Base-by-base conservation (phyloP, 139 green algal genomes). In the Chlamydomonas eustigma region DNA sequence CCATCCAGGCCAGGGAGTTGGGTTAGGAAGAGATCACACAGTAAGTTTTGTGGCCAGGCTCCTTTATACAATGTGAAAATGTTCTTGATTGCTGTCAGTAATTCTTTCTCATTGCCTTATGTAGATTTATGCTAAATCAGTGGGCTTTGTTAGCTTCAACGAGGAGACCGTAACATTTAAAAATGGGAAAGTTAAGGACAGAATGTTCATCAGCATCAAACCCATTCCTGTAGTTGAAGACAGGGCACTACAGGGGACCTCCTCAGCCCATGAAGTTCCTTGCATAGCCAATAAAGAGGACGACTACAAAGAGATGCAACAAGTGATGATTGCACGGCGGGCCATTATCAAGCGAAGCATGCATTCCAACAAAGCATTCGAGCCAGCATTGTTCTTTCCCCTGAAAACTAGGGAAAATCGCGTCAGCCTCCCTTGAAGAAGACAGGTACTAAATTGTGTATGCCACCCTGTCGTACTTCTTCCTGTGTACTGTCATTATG, bases 1-100 rank as follows among this genome's bases (percentile, higher is more conserved):
- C 68, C 88, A 96, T 51, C 85, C 93, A 2, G 94, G 94, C 0
- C 0, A 84, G 3, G 91, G 92, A 77, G 90, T 98, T 1, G 93
- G 91, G 25, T 33, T 80, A 0, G 76, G 78, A 35, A 3, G 37
- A 18, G 69, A 75, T n/a, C 6, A 64, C 69, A 75, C 69, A 4
- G n/a, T n/a, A n/a, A n/a, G n/a, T n/a, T n/a, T n/a, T n/a, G n/a
- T n/a, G n/a, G n/a, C n/a, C n/a, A n/a, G n/a, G n/a, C n/a, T n/a
- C n/a, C n/a, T n/a, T n/a, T n/a, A n/a, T n/a, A n/a, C n/a, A n/a
- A n/a, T n/a, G n/a, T n/a, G n/a, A n/a, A n/a, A n/a, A n/a, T n/a
- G n/a, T n/a, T n/a, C n/a, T n/a, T n/a, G n/a, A n/a, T n/a, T n/a
- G n/a, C n/a, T n/a, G n/a, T n/a, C n/a, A n/a, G n/a, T n/a, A n/a